phyloP scores from a whole-genome alignment of 2,329 filamentous ascomycete species.

The Pseudogymnoascus verrucosus region DNA sequence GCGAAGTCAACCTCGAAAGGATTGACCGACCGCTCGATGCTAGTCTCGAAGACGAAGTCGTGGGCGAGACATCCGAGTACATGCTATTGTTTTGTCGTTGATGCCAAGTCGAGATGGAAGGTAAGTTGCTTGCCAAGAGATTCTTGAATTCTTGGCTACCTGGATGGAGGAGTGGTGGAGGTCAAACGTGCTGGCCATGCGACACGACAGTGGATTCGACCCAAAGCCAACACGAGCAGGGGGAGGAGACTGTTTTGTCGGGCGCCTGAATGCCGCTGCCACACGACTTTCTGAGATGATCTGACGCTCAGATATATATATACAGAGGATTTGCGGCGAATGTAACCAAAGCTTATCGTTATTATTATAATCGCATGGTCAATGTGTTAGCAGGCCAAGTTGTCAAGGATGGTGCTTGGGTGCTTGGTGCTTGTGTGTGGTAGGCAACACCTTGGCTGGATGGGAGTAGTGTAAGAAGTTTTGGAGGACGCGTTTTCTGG shows the following conservation, averaged over 20 bases:
- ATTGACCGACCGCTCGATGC: conserved; percentile 23
- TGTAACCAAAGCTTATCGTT: conserved; percentile 6
- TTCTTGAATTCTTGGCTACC: conserved; percentile 10
- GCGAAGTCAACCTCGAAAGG: conserved; percentile 37
- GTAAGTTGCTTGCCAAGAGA: conserved; percentile 10
- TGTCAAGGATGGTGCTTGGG: background rate
- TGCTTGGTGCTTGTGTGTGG: background rate
- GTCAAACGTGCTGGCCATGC: conserved; percentile 7
- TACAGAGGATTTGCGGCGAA: background rate
- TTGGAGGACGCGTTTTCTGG: background rate
- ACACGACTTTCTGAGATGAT: background rate
- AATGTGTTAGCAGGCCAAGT: conserved; percentile 8
- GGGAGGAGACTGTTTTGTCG: background rate
- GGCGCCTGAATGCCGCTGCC: background rate
- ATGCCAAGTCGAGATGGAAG: conserved; percentile 21
- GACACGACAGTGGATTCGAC: conserved; percentile 3
- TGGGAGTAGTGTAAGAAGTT: background rate
- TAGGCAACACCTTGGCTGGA: background rate
- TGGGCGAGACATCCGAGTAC: conserved; percentile 25
- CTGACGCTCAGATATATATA: background rate
- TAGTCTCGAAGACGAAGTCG: conserved; percentile 17
- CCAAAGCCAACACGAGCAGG: background rate
- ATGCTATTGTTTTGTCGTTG: conserved; percentile 24
- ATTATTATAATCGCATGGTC: conserved; percentile 5
- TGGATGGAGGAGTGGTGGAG: conserved; percentile 11